Conservation (phyloP, 2,329 filamentous ascomycete species). For the Rutstroemia sp. region DNA sequence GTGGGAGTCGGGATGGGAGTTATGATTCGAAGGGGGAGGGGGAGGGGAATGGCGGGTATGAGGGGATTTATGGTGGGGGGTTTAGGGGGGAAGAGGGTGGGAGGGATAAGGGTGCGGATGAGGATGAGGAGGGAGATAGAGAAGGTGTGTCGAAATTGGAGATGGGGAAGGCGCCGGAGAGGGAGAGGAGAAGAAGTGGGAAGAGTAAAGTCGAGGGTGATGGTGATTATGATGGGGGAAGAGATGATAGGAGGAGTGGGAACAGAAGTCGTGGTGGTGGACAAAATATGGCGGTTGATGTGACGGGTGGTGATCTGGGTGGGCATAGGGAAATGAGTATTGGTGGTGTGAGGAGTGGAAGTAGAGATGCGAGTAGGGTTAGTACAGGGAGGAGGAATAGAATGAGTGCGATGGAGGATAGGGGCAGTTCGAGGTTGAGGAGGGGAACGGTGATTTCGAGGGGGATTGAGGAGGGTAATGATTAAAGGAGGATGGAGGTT, state of each 20-base stretch:
- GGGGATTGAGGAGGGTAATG: neutral
- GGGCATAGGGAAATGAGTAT: constrained; percentile 18
- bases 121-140: neutral
- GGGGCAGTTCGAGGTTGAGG: constrained; percentile 2
- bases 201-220: neutral
- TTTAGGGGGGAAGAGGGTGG: neutral
- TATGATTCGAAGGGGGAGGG: constrained; percentile 11
- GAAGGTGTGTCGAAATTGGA: neutral
- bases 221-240: neutral
- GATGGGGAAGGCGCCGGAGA: neutral
- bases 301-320: constrained; percentile 16
- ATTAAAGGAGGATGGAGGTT: no score
- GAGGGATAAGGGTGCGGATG: neutral
- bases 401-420: neutral
- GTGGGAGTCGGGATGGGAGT: constrained; percentile 12
- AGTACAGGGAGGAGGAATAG: neutral
- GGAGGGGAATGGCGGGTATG: constrained; percentile 6
- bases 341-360: neutral
- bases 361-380: neutral
- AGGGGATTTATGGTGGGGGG: constrained; percentile 13
- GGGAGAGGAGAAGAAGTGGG: neutral
- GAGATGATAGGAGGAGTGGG: neutral
- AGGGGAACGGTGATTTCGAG: neutral
- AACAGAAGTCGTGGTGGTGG: constrained; percentile 9
- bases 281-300: constrained; percentile 2